These are phyloP conservation scores for Pachysandra terminalis DNA, from an alignment of 164 flowering plant species.

Conservation along the genomic window DNA sequence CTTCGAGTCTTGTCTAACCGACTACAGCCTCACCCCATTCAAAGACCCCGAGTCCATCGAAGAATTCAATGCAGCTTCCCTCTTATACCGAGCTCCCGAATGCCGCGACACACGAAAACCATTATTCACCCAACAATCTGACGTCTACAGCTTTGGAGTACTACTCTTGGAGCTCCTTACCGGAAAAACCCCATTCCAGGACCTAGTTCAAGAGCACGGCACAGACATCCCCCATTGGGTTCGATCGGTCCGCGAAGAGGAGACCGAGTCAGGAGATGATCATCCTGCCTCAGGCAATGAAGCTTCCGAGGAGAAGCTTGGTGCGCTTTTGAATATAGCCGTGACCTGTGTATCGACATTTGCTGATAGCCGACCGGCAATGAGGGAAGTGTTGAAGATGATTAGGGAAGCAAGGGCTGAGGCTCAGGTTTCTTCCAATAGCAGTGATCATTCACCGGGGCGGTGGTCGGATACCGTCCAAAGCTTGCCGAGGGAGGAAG, in stretches of 20 bases:
- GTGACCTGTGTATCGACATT: constrained; percentile 56
- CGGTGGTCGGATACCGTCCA: constrained; percentile 97
- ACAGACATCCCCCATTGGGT: constrained; percentile 88
- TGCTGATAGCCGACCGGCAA: constrained; percentile 59
- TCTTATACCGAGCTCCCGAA: constrained; percentile 31
- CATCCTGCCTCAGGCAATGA: constrained; percentile 63
- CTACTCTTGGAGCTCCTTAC: constrained; percentile 86
- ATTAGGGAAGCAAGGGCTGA: constrained; percentile 72
- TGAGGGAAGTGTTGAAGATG: constrained; percentile 84
- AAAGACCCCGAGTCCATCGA: not conserved
- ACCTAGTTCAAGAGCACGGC: constrained; percentile 79
- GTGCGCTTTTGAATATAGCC: constrained; percentile 67
- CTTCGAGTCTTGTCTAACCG: constrained; percentile 46
- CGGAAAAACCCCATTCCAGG: constrained; percentile 88
- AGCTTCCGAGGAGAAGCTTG: constrained; percentile 76
- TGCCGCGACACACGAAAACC: constrained; percentile 45
- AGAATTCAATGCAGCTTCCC: no score
- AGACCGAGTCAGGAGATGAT: constrained; percentile 85
- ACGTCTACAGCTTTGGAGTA: constrained; percentile 89
- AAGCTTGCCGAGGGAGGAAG: constrained; percentile 88
- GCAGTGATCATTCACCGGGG: constrained; percentile 95
- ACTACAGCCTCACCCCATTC: constrained; percentile 33
- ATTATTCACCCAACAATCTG: constrained; percentile 54
- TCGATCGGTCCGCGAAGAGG: constrained; percentile 72
- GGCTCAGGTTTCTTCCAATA: constrained; percentile 81